Conservation (phyloP, 2,329 filamentous ascomycete species). For the Nigrograna mackinnonii region DNA sequence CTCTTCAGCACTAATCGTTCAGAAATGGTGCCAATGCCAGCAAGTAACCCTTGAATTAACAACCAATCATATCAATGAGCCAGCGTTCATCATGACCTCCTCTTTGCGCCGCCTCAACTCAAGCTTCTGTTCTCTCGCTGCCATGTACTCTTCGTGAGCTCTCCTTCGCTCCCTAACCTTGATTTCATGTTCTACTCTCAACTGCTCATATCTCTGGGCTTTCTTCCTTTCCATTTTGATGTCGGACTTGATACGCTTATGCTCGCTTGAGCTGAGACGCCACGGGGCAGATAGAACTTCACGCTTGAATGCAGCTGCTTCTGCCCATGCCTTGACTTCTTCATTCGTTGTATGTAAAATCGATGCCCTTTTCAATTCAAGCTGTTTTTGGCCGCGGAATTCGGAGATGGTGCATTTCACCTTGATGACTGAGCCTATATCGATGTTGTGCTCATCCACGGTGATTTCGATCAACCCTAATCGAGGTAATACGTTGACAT, state of each 20-base stretch:
- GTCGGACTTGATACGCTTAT: slow-evolving; percentile 44
- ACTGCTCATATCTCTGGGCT: slow-evolving; percentile 33
- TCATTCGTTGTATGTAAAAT: slow-evolving; percentile 56
- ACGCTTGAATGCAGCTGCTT: slow-evolving; percentile 53
- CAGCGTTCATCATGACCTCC: slow-evolving; percentile 44
- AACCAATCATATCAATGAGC: slow-evolving; percentile 38
- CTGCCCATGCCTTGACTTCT: slow-evolving; percentile 58
- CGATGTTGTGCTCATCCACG: slow-evolving; percentile 37
- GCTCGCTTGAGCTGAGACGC: slow-evolving; percentile 50
- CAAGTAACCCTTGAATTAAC: too few relatives aligned
- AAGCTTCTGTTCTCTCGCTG: slow-evolving; percentile 39
- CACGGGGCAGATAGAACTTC: slow-evolving; percentile 58
- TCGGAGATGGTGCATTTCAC: slow-evolving; percentile 59
- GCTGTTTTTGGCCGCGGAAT: slow-evolving; percentile 56
- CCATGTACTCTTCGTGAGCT: slow-evolving; percentile 31
- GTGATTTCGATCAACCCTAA: slow-evolving; percentile 46
- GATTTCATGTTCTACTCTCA: slow-evolving; percentile 37
- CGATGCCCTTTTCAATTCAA: slow-evolving; percentile 58
- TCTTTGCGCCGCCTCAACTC: slow-evolving; percentile 50
- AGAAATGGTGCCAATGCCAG: too few relatives aligned
- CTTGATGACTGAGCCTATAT: slow-evolving; percentile 57
- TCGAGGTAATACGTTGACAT: slow-evolving; percentile 40
- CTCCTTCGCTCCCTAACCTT: slow-evolving; percentile 36
- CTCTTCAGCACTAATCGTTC: too few relatives aligned
- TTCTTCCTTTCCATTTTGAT: slow-evolving; percentile 45